A percentile compares a stretch with the other conserved stretches of the same genome.
Conservation (phyloP, 441 rosid genomes). For the Populus hybrid region DNA sequence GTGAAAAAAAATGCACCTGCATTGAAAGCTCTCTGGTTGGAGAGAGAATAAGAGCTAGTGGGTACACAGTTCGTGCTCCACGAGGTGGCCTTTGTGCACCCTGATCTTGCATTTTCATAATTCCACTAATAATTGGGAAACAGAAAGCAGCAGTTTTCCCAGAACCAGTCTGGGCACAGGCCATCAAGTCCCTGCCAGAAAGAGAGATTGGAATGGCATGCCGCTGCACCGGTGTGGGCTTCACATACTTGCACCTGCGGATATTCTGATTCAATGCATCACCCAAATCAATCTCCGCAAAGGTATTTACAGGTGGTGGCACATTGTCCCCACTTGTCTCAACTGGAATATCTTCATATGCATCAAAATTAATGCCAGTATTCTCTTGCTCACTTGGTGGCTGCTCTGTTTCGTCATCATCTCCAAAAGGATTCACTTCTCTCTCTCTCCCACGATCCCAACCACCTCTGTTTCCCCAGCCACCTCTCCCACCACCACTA, state of each 20-base stretch:
- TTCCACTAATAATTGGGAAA: slow-evolving; percentile 84
- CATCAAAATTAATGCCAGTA: slow-evolving; percentile 80
- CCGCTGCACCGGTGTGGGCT: slow-evolving; percentile 91
- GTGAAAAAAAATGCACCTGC: slow-evolving; percentile 47
- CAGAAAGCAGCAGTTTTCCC: slow-evolving; percentile 98
- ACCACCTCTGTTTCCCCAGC: slow-evolving; percentile 49
- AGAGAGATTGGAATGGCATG: slow-evolving; percentile 80
- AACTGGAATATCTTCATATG: slow-evolving; percentile 88
- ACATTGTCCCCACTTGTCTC: slow-evolving; percentile 89
- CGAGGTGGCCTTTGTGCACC: slow-evolving; percentile 58
- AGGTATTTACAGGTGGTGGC: slow-evolving; percentile 73
- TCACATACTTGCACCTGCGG: slow-evolving; percentile 84
- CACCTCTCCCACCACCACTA: slow-evolving; percentile 41
- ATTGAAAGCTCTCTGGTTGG: slow-evolving; percentile 82
- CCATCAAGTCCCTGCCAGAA: slow-evolving; percentile 86
- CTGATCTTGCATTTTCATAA: slow-evolving; percentile 54
- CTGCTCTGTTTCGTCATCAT: slow-evolving; percentile 42
- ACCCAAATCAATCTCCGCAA: slow-evolving; percentile 85
- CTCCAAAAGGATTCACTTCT: slow-evolving; percentile 80
- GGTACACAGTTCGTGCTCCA: slow-evolving; percentile 73
- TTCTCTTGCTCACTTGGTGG: slow-evolving; percentile 55
- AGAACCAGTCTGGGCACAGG: slow-evolving; percentile 94
- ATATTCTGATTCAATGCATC: slow-evolving; percentile 73
- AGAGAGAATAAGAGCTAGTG: slow-evolving; percentile 78
- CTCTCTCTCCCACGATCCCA: slow-evolving; percentile 56